These are phyloP conservation scores for Zygosaccharomyces sapae DNA, from an alignment of 1,139 yeast species.

Conservation along the genomic window DNA sequence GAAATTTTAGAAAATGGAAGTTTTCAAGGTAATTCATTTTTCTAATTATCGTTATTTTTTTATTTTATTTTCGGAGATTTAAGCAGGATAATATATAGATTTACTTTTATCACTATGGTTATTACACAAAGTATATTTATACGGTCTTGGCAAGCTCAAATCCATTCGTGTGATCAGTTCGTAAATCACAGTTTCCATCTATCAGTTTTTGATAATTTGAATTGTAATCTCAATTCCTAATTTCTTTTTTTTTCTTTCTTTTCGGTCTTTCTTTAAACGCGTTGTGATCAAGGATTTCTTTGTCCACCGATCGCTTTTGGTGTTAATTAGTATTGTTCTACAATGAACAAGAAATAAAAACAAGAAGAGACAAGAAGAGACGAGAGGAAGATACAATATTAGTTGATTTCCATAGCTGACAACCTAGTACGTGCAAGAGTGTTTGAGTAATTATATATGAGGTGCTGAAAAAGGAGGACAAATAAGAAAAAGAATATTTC, in stretches of 20 bases:
- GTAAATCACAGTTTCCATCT: too few relatives aligned
- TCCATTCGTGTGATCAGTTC: too few relatives aligned
- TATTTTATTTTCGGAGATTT: background rate
- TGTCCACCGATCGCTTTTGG: background rate
- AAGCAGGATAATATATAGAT: constrained; percentile 2
- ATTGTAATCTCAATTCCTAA: background rate
- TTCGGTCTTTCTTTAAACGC: background rate
- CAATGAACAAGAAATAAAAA: background rate
- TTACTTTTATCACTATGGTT: background rate
- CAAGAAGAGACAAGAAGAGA: background rate
- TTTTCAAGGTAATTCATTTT: background rate
- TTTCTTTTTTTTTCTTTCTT: background rate
- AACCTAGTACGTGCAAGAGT: background rate
- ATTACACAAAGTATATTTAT: background rate
- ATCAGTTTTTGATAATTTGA: background rate
- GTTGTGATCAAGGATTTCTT: background rate
- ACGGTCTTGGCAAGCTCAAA: background rate
- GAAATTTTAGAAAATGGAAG: background rate
- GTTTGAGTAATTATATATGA: background rate
- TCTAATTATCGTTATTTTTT: background rate
- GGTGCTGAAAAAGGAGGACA: background rate
- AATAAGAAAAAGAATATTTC: background rate
- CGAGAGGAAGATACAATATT: background rate
- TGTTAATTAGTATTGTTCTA: background rate
- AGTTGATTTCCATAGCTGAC: background rate